Evolutionary conservation across 441 rosid species (phyloP).

Genomic region (Viola pubescens): DNA sequence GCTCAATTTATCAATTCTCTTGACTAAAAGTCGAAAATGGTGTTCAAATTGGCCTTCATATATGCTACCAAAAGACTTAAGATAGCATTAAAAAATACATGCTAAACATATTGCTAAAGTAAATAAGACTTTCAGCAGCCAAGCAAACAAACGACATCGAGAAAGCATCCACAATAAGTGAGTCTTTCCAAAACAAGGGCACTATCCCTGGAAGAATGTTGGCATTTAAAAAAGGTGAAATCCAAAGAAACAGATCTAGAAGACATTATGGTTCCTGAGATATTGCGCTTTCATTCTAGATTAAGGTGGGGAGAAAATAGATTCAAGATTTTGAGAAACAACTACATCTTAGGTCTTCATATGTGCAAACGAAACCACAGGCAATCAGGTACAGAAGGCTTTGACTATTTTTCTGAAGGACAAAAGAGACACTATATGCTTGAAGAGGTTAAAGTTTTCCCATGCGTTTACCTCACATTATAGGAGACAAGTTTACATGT

Average conservation of each 20-base stretch:
- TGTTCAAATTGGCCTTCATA: too few relatives aligned
- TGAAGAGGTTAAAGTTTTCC: constrained; percentile 9
- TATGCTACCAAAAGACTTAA: too few relatives aligned
- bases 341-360: constrained; percentile 5
- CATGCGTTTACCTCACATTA: constrained; percentile 8
- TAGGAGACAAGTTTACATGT: constrained; percentile 14
- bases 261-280: neutral
- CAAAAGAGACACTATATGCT: constrained; percentile 12
- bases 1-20: too few relatives aligned
- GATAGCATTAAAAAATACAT: too few relatives aligned
- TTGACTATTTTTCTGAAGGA: constrained; percentile 10
- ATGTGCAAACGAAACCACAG: constrained; percentile 9
- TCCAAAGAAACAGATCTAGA: neutral
- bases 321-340: neutral
- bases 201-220: neutral
- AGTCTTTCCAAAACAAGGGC: neutral
- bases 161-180: neutral
- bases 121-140: too few relatives aligned
- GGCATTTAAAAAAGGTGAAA: neutral
- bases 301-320: neutral
- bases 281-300: neutral
- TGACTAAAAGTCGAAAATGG: too few relatives aligned
- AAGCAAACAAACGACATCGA: neutral
- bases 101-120: too few relatives aligned
- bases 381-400: constrained; percentile 11